These are phyloP conservation scores for Backusella tuberculispora DNA, from an alignment of 192 early-diverging fungal genomes.

Conservation along the genomic window DNA sequence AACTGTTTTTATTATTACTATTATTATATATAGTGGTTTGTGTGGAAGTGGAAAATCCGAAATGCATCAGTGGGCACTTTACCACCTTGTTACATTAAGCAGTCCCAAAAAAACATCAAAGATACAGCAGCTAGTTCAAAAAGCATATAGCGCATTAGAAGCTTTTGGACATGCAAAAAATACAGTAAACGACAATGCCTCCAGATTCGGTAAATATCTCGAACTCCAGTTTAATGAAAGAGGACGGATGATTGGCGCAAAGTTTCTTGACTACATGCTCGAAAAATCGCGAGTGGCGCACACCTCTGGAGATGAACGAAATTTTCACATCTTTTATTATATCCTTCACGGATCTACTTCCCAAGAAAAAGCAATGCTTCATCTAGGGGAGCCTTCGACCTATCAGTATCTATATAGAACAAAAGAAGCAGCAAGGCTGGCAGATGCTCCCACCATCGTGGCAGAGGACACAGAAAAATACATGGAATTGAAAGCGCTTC, in stretches of 20 bases:
- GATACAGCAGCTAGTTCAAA: constrained; percentile 65
- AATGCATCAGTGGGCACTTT: constrained; percentile 65
- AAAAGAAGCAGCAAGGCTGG: constrained; percentile 30
- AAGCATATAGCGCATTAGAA: constrained; percentile 76
- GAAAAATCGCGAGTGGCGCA: constrained; percentile 80
- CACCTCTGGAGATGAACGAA: constrained; percentile 67
- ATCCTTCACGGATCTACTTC: constrained; percentile 78
- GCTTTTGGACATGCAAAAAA: constrained; percentile 89
- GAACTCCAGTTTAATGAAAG: constrained; percentile 91
- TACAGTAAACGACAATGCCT: constrained; percentile 69
- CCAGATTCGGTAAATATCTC: constrained; percentile 77
- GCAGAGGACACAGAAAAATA: constrained; percentile 57
- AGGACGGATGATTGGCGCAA: constrained; percentile 85
- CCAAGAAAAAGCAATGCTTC: constrained; percentile 75
- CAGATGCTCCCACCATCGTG: constrained; percentile 31
- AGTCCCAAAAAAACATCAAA: constrained; percentile 68
- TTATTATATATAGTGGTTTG: constrained; percentile 30
- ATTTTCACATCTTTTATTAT: constrained; percentile 96
- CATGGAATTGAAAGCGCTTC: constrained; percentile 59
- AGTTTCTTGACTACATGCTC: constrained; percentile 83
- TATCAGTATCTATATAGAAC: constrained; percentile 44
- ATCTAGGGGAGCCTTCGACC: constrained; percentile 64
- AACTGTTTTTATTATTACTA: background rate
- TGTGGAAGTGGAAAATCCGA: constrained; percentile 53
- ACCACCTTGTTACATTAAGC: constrained; percentile 68